A percentile compares a stretch with the other conserved stretches of the same genome.
Conservation (phyloP, 371 early-diverging fungal genomes). For the Zychaea mexicana region DNA sequence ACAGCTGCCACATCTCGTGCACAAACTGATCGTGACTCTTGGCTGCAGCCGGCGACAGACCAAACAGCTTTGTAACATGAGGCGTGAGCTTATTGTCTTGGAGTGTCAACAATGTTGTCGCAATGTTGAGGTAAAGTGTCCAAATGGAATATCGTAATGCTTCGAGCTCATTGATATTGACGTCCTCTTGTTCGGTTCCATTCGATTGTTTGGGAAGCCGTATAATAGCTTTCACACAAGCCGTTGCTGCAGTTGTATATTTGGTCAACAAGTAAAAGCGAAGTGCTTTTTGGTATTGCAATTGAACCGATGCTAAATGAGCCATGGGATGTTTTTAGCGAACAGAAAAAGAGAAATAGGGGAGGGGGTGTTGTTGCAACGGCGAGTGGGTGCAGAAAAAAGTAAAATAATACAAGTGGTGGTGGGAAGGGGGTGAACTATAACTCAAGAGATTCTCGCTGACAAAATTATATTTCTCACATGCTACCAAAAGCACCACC, state of each 20-base stretch:
- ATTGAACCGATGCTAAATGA: not conserved
- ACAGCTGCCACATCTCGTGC: conserved; percentile 28
- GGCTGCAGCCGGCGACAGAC: conserved; percentile 6
- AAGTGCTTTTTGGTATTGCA: conserved; percentile 21
- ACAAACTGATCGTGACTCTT: conserved; percentile 20
- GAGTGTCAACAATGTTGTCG: conserved; percentile 24
- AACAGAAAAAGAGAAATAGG: not conserved
- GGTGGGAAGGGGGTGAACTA: not conserved
- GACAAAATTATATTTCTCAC: not conserved
- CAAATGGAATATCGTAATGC: conserved; percentile 16
- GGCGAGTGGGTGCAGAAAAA: not conserved
- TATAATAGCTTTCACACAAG: conserved; percentile 14
- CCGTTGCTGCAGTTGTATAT: conserved; percentile 18
- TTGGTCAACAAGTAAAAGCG: conserved; percentile 19
- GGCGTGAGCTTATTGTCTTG: conserved; percentile 3
- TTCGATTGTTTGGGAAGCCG: not conserved
- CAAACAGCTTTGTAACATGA: conserved; percentile 16
- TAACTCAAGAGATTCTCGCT: not conserved
- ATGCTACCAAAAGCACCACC: no score
- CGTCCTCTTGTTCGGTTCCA: not conserved
- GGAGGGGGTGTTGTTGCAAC: not conserved
- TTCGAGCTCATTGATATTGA: conserved; percentile 1
- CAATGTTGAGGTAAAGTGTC: conserved; percentile 41
- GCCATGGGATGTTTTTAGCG: not conserved
- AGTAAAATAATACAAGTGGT: not conserved